A percentile compares a stretch with the other conserved stretches of the same genome.
phyloP scores from a whole-genome alignment of 805 yeast genomes.

The Clavispora vitiphila region DNA sequence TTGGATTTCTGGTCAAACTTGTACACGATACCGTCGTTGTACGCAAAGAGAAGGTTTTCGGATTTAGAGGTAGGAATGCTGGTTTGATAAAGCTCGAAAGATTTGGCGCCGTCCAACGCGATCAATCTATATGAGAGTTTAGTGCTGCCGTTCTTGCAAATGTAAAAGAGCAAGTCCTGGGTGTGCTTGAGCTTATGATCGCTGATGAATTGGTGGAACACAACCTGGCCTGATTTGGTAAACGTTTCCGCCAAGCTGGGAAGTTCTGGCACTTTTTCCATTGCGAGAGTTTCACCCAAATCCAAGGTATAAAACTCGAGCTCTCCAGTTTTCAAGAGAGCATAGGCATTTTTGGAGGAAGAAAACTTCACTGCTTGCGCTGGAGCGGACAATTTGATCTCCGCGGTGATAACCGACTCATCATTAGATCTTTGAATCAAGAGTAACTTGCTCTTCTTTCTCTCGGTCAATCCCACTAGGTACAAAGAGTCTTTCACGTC shows the following conservation, averaged over 20 bases:
- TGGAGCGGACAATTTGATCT: constrained; percentile 5
- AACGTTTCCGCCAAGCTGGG: background rate
- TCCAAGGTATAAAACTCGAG: constrained; percentile 15
- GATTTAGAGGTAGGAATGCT: constrained; percentile 5
- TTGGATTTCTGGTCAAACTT: constrained; percentile 14
- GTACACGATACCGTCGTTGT: constrained; percentile 24
- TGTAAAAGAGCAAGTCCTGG: constrained; percentile 22
- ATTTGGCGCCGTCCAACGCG: constrained; percentile 18
- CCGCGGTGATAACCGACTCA: constrained; percentile 11
- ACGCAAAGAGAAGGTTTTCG: constrained; percentile 14
- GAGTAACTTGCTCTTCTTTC: constrained; percentile 22
- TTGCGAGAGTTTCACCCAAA: constrained; percentile 10
- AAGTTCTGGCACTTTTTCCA: constrained; percentile 14
- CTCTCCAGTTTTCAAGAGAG: constrained; percentile 26
- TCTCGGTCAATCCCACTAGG: constrained; percentile 35
- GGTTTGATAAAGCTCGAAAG: constrained; percentile 21
- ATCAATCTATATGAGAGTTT: constrained; percentile 19
- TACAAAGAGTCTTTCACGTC: constrained; percentile 27
- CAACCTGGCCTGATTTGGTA: constrained; percentile 14
- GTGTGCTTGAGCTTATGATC: constrained; percentile 16
- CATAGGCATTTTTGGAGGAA: constrained; percentile 16
- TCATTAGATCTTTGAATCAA: constrained; percentile 9
- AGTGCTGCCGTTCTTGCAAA: constrained; percentile 6
- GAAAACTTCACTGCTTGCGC: constrained; percentile 12
- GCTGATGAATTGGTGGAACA: constrained; percentile 25